phyloP scores from a whole-genome alignment of 1,139 yeast genomes.

The Nakaseomyces nivariensis region DNA sequence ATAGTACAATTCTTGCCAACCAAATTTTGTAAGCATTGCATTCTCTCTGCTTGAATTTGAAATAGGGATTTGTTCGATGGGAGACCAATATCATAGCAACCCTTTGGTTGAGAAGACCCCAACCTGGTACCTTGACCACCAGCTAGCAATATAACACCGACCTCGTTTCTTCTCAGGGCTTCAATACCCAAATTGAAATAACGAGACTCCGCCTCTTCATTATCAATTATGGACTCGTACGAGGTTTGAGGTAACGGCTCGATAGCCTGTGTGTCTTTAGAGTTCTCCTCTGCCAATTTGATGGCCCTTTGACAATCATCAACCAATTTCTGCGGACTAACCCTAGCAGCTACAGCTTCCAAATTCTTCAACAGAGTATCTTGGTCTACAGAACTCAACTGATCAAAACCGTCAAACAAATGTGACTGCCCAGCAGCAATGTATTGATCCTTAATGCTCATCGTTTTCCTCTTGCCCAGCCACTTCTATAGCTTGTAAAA shows the following conservation, averaged over 20 bases:
- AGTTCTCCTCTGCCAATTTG: conserved; percentile 9
- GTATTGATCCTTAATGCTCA: conserved; percentile 11
- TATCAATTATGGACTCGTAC: conserved; percentile 24
- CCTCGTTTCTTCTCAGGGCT: conserved; percentile 62
- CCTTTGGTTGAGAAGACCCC: conserved; percentile 86
- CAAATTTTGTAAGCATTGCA: conserved; percentile 51
- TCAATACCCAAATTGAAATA: conserved; percentile 59
- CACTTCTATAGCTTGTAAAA: too few relatives aligned
- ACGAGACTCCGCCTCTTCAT: conserved; percentile 23
- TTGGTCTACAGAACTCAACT: conserved; percentile 13
- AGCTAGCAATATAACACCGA: conserved; percentile 86
- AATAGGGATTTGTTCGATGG: conserved; percentile 80
- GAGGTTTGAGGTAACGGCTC: conserved; percentile 26
- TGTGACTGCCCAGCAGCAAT: conserved; percentile 22
- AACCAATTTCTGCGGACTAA: conserved; percentile 14
- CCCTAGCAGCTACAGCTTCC: conserved; percentile 12
- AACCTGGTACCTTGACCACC: conserved; percentile 98
- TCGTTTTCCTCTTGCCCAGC: background rate
- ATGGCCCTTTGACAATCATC: conserved; percentile 22
- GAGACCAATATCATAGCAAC: conserved; percentile 79
- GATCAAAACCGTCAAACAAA: conserved; percentile 20
- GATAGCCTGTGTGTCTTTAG: conserved; percentile 8
- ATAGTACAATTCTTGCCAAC: conserved; percentile 38
- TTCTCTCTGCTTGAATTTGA: conserved; percentile 87
- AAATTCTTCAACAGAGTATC: conserved; percentile 13